Conservation (phyloP, 179 eudicot species). For the Beta lomatogona region DNA sequence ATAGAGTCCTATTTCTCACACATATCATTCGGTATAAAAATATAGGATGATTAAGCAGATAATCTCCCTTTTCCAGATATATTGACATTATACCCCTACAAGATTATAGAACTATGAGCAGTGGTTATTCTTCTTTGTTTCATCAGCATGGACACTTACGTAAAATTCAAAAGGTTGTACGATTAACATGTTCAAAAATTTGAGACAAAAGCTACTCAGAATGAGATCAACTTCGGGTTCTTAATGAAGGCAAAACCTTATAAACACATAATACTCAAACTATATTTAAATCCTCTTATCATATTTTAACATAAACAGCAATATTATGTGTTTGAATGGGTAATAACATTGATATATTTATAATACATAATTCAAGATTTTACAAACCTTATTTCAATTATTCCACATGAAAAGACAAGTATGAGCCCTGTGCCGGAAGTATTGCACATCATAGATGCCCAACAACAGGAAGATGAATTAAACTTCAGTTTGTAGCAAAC, state of each 20-base stretch:
- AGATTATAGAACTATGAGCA: background rate
- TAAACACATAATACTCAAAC: background rate
- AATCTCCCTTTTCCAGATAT: background rate
- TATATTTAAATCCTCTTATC: too few relatives aligned
- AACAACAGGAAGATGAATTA: conserved; percentile 66
- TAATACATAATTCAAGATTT: background rate
- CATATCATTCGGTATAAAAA: background rate
- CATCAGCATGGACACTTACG: background rate
- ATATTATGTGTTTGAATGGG: background rate
- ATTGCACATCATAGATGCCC: conserved; percentile 72
- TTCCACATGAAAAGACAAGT: conserved; percentile 80
- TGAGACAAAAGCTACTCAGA: background rate
- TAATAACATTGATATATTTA: background rate
- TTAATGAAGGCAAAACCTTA: background rate
- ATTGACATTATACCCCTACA: background rate
- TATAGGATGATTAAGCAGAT: background rate
- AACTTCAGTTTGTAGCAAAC: conserved; percentile 82
- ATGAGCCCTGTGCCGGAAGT: conserved; percentile 57
- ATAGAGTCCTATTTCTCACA: too few relatives aligned
- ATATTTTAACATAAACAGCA: too few relatives aligned
- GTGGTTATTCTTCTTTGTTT: background rate
- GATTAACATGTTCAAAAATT: background rate
- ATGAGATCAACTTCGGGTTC: background rate
- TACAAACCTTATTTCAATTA: conserved; percentile 75
- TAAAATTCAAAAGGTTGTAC: background rate